These are phyloP conservation scores for Calonectria ilicicola DNA, from an alignment of 2,329 filamentous ascomycete genomes.

Conservation along the genomic window DNA sequence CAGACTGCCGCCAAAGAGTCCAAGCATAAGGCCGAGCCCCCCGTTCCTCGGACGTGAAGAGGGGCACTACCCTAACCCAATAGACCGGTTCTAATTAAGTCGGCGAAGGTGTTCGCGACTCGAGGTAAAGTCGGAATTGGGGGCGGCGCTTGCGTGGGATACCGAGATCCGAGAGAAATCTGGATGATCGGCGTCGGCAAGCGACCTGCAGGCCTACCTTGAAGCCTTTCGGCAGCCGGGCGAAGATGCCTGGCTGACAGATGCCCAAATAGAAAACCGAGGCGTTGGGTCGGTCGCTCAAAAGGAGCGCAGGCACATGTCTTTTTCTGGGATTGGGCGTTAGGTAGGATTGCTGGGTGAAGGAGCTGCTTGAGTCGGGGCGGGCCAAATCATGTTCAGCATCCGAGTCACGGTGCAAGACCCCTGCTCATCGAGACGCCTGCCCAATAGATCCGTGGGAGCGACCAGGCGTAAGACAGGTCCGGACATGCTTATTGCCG, in stretches of 20 bases:
- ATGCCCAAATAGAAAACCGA: conserved; percentile 1
- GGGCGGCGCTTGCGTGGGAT: background rate
- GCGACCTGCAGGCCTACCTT: background rate
- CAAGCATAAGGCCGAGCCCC: background rate
- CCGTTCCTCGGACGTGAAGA: background rate
- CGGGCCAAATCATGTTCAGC: background rate
- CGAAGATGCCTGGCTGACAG: background rate
- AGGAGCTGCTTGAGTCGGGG: background rate
- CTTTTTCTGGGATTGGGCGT: background rate
- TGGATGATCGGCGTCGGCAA: conserved; percentile 18
- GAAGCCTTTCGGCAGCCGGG: background rate
- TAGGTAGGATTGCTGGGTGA: background rate
- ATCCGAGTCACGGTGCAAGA: background rate
- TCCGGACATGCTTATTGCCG: background rate
- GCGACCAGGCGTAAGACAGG: background rate
- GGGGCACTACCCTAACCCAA: background rate
- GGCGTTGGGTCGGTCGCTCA: background rate
- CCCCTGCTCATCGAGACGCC: background rate
- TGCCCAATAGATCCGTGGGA: background rate
- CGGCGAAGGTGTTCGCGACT: conserved; percentile 2
- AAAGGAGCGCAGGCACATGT: background rate
- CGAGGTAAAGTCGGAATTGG: background rate
- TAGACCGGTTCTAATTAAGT: background rate
- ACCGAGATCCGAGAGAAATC: conserved; percentile 8
- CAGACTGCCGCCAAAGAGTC: background rate